phyloP scores from a whole-genome alignment of 306 rosid species.

The Cotoneaster glaucophyllus region DNA sequence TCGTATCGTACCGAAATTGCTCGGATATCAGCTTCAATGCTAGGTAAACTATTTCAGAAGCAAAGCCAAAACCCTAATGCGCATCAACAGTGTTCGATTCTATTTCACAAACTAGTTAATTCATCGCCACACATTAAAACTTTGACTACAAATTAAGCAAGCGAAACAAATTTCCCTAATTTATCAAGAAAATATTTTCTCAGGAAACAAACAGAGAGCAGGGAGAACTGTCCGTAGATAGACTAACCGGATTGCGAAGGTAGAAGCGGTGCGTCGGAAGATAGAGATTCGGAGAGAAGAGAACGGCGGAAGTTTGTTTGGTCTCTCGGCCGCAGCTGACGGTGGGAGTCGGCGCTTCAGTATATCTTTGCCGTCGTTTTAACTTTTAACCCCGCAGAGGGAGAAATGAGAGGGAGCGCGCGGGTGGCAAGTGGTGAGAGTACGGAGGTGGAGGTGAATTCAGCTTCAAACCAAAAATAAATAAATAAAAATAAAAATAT shows the following conservation, averaged over 20 bases:
- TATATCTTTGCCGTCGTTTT: neutral
- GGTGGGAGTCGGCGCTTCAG: neutral
- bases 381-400: neutral
- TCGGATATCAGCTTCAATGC: neutral
- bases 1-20: neutral
- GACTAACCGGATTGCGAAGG: neutral
- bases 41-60: neutral
- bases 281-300: neutral
- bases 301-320: neutral
- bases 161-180: neutral
- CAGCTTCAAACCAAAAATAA: neutral
- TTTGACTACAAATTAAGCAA: neutral
- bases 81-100: neutral
- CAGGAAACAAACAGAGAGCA: neutral
- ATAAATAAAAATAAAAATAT: neutral
- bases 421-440: neutral
- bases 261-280: neutral
- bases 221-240: neutral
- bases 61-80: neutral
- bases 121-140: neutral
- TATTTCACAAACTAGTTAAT: neutral
- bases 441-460: neutral
- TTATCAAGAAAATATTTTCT: neutral
- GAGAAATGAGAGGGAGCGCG: neutral
- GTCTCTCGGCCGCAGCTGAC: neutral